A percentile compares a stretch with the other conserved stretches of the same genome.
Evolutionary conservation across 139 green algal genomes (phyloP).

Genomic region (Micractinium conductrix): DNA sequence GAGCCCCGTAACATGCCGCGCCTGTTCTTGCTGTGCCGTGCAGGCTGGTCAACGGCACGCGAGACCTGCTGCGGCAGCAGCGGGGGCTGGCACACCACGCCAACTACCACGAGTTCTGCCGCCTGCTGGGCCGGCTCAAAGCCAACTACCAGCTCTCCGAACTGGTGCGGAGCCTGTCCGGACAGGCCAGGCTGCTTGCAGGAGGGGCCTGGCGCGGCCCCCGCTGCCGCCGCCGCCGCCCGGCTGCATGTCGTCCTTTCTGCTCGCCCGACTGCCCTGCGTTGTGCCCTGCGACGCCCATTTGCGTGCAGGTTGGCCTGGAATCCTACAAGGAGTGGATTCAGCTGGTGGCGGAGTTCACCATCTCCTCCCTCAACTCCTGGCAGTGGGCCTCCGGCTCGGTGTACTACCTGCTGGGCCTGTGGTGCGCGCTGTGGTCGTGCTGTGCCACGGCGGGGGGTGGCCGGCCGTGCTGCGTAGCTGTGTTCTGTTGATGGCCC

Average conservation of each 20-base stretch:
- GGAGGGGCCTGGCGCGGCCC: not conserved
- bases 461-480: no score
- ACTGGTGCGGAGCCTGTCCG: slow-evolving; percentile 56
- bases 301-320: not conserved
- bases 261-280: not conserved
- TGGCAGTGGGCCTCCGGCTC: slow-evolving; percentile 86
- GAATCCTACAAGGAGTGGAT: slow-evolving; percentile 97
- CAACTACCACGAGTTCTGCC: slow-evolving; percentile 98
- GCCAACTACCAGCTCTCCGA: slow-evolving; percentile 98
- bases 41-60: slow-evolving; percentile 66
- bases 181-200: not conserved
- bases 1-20: no score
- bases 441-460: no score
- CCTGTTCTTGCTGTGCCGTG: no score
- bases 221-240: not conserved
- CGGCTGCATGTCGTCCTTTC: not conserved
- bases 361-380: slow-evolving; percentile 76
- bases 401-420: slow-evolving; percentile 92
- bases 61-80: slow-evolving; percentile 72
- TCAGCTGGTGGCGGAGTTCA: slow-evolving; percentile 91
- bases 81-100: slow-evolving; percentile 84
- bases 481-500: not conserved
- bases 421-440: slow-evolving; percentile 72
- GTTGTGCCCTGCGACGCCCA: not conserved
- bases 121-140: slow-evolving; percentile 94